These are phyloP conservation scores for Fusarium chuoi DNA, from an alignment of 2,329 filamentous ascomycete species.

Conservation along the genomic window DNA sequence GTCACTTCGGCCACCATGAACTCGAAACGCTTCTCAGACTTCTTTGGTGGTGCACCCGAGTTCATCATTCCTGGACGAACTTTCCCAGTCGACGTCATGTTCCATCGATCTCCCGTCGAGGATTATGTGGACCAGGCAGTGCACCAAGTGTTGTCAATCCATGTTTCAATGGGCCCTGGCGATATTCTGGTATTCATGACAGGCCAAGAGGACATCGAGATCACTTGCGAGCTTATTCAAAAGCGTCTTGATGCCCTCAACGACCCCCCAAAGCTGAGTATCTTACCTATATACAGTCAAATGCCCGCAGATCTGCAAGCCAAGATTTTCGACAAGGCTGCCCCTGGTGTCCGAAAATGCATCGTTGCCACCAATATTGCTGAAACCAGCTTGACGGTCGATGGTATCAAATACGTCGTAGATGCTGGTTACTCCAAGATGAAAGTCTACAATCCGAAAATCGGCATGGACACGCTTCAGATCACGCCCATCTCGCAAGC, in stretches of 20 bases:
- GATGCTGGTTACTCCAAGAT: conserved; percentile 96
- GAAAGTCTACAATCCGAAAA: conserved; percentile 98
- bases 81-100: conserved; percentile 97
- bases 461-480: conserved; percentile 99
- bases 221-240: conserved; percentile 91
- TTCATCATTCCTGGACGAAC: conserved; percentile 96
- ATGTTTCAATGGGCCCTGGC: conserved; percentile 91
- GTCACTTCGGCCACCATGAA: conserved; percentile 99
- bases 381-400: conserved; percentile 96
- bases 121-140: conserved; percentile 98
- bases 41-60: conserved; percentile 95
- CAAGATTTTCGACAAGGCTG: conserved; percentile 94
- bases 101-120: conserved; percentile 92
- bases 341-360: conserved; percentile 92
- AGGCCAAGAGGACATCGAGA: conserved; percentile 97
- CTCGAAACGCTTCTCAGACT: conserved; percentile 92
- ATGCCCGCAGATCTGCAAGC: conserved; percentile 98
- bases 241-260: conserved; percentile 90
- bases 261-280: conserved; percentile 92
- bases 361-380: conserved; percentile 99
- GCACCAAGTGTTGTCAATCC: conserved; percentile 93
- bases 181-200: conserved; percentile 99
- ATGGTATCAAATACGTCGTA: conserved; percentile 99
- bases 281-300: conserved; percentile 98
- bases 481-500: conserved; percentile 98